Conservation (phyloP, 2,329 filamentous ascomycete genomes). For the Acephala macrosclerotiorum region DNA sequence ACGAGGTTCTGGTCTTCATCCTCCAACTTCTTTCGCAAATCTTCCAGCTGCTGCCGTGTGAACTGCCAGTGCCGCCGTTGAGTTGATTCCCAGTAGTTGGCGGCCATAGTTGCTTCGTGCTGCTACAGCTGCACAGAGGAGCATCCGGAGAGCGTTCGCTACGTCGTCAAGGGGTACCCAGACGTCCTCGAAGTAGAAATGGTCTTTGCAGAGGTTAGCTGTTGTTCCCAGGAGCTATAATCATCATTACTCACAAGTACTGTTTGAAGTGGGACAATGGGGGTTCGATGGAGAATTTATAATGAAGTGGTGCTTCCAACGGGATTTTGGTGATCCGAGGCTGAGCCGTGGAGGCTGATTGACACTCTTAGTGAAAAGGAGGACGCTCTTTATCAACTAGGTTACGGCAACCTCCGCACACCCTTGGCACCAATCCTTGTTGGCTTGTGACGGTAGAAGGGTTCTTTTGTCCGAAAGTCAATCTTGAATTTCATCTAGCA, state of each 20-base stretch:
- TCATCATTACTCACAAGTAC: not conserved
- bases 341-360: not conserved
- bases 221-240: not conserved
- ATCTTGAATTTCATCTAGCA: slow-evolving; percentile 5
- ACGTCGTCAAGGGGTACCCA: not conserved
- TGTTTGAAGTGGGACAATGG: not conserved
- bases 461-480: slow-evolving; percentile 1
- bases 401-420: not conserved
- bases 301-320: not conserved
- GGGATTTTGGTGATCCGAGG: not conserved
- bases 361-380: not conserved
- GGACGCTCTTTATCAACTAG: slow-evolving; percentile 2
- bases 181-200: not conserved
- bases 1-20: slow-evolving; percentile 78
- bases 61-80: slow-evolving; percentile 93
- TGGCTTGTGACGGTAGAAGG: slow-evolving; percentile 4
- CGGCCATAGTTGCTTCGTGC: slow-evolving; percentile 34
- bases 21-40: slow-evolving; percentile 78
- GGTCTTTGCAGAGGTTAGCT: not conserved
- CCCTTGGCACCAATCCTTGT: slow-evolving; percentile 3
- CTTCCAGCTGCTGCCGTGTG: slow-evolving; percentile 78
- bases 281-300: not conserved
- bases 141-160: not conserved
- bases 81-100: slow-evolving; percentile 96
- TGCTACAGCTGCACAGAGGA: not conserved